Evolutionary conservation across 2,329 filamentous ascomycete species (phyloP), one percentile per base, ranked within the genome.

Genomic region (Alternaria consortialis): DNA sequence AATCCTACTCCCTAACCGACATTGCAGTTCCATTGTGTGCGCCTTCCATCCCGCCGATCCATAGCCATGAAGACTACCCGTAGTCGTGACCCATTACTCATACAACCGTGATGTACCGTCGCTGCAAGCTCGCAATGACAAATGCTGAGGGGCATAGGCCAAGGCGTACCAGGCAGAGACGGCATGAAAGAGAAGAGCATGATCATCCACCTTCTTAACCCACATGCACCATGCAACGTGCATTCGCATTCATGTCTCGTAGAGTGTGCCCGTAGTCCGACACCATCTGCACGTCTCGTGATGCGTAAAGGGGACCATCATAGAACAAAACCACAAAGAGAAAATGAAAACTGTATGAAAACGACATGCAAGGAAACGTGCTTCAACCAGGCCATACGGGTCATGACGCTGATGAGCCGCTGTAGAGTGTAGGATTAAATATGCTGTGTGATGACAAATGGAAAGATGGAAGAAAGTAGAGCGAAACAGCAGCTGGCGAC

Each of bases 161-260:
- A 15, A 32, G 23, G 42, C 53, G 42, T 40, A 46, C 47, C 54
- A 51, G 43, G 54, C 56, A 60, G 57, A 47, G 58, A 60, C 65
- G 66, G 73, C 68, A 67, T 66, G 60, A 71, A 64, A 58, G 69
- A 68, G 62, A 74, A 62, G 66, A 65, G 63, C 63, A 66, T 70
- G 71, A 65, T 69, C 68, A 52, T 60, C 61, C 60, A 48, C 66
- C 67, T 62, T 65, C 65, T 72, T 64, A 63, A 60, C 58, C 72
- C 67, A 69, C 65, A 74, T 75, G 72, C 70, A 67, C 71, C 72
- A 72, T 77, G 72, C 69, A 69, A 40, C 31, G 36, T 36, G 31
- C 46, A 5, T 63, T 68, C 46, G 64, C 63, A 59, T 53, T 59
- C 63, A 51, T 66, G 64, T 65, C 37, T 56, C 56, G 47, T 46